Conservation (phyloP, 1,139 yeast genomes). For the Scheffersomyces titani region DNA sequence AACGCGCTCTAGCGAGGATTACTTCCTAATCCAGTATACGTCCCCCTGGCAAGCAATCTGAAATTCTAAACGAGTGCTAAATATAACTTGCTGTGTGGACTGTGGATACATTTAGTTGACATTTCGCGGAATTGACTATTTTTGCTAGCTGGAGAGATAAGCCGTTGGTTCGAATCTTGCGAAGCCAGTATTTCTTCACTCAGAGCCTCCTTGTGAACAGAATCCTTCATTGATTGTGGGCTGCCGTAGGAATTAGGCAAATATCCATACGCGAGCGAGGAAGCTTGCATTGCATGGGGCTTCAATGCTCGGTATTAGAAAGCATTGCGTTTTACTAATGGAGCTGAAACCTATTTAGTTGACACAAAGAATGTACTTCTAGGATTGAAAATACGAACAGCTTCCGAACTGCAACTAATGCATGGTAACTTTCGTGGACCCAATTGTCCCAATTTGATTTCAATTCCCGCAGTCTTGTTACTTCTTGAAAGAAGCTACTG, state of each 20-base stretch:
- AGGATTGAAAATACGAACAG: no score
- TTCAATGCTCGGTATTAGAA: not conserved
- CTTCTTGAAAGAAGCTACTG: no score
- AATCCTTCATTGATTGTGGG: no score
- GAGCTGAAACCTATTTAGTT: no score
- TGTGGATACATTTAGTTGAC: not conserved
- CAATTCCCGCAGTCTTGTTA: no score
- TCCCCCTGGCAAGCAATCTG: not conserved
- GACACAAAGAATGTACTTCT: not conserved
- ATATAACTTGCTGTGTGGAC: not conserved
- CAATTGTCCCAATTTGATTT: no score
- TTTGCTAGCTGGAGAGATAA: not conserved
- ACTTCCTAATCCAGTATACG: not conserved
- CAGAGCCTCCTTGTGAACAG: not conserved
- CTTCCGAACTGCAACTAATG: no score
- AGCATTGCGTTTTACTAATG: not conserved
- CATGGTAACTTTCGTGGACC: no score
- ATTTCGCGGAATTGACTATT: no score
- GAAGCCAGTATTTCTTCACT: not conserved
- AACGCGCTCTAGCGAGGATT: not conserved
- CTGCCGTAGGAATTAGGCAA: not conserved
- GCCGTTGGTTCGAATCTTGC: not conserved
- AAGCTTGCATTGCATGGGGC: not conserved
- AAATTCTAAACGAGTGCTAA: not conserved
- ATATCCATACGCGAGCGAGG: not conserved